Conservation (phyloP, 176 grass and related monocot species). For the Poa pratensis region DNA sequence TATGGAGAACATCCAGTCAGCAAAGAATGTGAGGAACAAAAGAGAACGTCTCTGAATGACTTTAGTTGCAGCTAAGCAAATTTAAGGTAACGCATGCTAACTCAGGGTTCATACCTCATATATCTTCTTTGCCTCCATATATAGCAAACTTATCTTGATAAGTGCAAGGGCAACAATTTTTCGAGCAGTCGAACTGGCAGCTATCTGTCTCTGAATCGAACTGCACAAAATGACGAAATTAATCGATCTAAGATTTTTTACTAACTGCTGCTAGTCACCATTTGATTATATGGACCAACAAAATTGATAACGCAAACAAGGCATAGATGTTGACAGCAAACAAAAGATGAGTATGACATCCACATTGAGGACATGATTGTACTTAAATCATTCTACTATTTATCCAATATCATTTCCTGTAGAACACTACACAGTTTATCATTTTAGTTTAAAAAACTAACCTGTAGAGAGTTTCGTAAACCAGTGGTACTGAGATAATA, state of each 20-base stretch:
- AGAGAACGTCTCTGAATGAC: slow-evolving; percentile 25
- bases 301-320: slow-evolving; percentile 11
- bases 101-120: slow-evolving; percentile 62
- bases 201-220: slow-evolving; percentile 94
- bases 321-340: background rate
- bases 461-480: slow-evolving; percentile 98
- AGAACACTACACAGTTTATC: slow-evolving; percentile 14
- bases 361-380: slow-evolving; percentile 8
- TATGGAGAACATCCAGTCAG: slow-evolving; percentile 14
- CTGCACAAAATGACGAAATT: slow-evolving; percentile 55
- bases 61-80: slow-evolving; percentile 19
- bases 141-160: slow-evolving; percentile 90
- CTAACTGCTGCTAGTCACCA: background rate
- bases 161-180: slow-evolving; percentile 71
- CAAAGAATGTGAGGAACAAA: slow-evolving; percentile 21
- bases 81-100: slow-evolving; percentile 1
- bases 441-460: slow-evolving; percentile 41
- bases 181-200: slow-evolving; percentile 59
- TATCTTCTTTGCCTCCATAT: slow-evolving; percentile 83
- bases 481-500: slow-evolving; percentile 84
- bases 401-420: background rate
- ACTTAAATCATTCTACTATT: slow-evolving; percentile 10
- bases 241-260: slow-evolving; percentile 14
- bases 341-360: background rate
- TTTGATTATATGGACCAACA: background rate